These are phyloP conservation scores for Thuja plicata DNA, from an alignment of 83 land plant genomes.

Conservation along the genomic window DNA sequence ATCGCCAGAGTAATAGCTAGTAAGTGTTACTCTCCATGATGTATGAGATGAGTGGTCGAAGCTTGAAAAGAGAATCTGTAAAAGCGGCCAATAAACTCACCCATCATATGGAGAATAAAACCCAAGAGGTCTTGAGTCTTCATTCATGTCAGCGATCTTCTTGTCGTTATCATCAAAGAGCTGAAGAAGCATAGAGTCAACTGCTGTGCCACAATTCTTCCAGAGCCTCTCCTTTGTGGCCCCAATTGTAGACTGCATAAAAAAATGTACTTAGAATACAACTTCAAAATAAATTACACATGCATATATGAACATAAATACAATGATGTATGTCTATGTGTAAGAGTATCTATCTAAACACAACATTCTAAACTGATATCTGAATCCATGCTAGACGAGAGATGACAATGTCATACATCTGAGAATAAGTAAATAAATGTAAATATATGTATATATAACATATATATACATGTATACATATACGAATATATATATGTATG, in stretches of 20 bases:
- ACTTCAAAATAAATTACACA: not conserved
- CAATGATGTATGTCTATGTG: not conserved
- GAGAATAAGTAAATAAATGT: too few relatives aligned
- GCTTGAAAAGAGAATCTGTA: not conserved
- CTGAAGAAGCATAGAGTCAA: constrained; percentile 66
- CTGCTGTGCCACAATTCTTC: constrained; percentile 73
- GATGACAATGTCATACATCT: not conserved
- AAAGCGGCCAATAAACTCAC: constrained; percentile 23
- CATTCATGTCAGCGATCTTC: constrained; percentile 44
- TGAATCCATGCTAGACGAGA: not conserved
- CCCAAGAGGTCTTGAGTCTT: constrained; percentile 50
- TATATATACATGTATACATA: too few relatives aligned
- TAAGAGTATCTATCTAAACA: not conserved
- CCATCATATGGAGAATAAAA: constrained; percentile 74
- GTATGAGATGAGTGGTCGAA: not conserved
- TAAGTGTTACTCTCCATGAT: not conserved
- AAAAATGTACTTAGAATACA: not conserved
- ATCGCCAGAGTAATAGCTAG: not conserved
- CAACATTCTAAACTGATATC: not conserved
- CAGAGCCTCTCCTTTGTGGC: constrained; percentile 65
- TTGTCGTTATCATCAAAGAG: constrained; percentile 56
- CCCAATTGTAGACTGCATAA: constrained; percentile 45
- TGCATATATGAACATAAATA: not conserved
- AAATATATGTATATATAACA: too few relatives aligned
- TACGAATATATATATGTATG: too few relatives aligned